Evolutionary conservation across 1,284 basidiomycete species (phyloP).

Genomic region (Sanghuangporus weigelae): DNA sequence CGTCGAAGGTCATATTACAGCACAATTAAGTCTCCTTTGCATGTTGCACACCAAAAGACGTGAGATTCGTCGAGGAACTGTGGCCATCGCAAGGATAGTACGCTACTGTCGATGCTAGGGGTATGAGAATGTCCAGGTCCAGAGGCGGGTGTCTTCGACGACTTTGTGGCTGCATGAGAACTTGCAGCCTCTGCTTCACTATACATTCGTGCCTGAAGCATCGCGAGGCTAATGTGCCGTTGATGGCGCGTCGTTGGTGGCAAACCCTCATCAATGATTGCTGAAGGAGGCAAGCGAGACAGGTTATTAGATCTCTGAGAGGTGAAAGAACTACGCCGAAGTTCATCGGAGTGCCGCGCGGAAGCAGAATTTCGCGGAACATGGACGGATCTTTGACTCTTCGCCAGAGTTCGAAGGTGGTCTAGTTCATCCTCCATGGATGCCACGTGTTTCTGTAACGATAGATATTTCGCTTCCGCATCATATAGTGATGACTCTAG

Average conservation of each 20-base stretch:
- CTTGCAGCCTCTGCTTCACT: slow-evolving; percentile 53
- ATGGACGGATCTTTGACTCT: slow-evolving; percentile 26
- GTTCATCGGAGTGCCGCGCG: slow-evolving; percentile 39
- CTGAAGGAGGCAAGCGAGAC: slow-evolving; percentile 39
- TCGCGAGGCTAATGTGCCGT: slow-evolving; percentile 77
- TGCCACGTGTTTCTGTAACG: slow-evolving; percentile 63
- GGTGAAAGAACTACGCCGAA: slow-evolving; percentile 44
- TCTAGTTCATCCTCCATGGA: slow-evolving; percentile 58
- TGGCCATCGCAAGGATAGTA: slow-evolving; percentile 33
- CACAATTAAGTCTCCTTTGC: slow-evolving; percentile 73
- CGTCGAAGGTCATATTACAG: slow-evolving; percentile 34
- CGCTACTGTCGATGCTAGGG: slow-evolving; percentile 10
- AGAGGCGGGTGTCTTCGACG: neutral
- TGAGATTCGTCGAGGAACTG: slow-evolving; percentile 80
- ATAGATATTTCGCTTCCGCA: slow-evolving; percentile 63
- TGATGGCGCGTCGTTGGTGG: slow-evolving; percentile 78
- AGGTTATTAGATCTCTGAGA: slow-evolving; percentile 36
- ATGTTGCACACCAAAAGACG: slow-evolving; percentile 80
- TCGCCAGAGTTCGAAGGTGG: slow-evolving; percentile 37
- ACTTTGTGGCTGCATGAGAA: slow-evolving; percentile 16
- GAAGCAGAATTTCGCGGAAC: slow-evolving; percentile 32
- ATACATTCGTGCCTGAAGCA: slow-evolving; percentile 87
- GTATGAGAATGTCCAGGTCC: neutral
- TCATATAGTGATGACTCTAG: slow-evolving; percentile 72
- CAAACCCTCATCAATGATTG: slow-evolving; percentile 59